These are phyloP conservation scores for Schizochytrium sp. DNA, from an alignment of 108 stramenopile species.

Conservation along the genomic window DNA sequence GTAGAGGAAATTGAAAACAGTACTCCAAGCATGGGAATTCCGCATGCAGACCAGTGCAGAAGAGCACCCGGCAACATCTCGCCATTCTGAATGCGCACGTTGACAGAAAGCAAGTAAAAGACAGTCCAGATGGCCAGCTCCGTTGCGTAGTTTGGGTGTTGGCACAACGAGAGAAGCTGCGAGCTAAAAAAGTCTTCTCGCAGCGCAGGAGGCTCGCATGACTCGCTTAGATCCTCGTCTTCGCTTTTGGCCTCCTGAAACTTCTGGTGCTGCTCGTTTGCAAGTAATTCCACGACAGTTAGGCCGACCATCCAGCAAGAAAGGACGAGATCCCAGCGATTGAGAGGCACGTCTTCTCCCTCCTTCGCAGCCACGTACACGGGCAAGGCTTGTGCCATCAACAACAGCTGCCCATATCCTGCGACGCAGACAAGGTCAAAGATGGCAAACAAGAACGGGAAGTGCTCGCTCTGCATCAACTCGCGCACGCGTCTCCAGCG, in stretches of 20 bases:
- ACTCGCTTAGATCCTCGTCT: not conserved
- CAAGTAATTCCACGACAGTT: conserved; percentile 50
- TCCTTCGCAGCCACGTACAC: conserved; percentile 41
- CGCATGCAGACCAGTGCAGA: not conserved
- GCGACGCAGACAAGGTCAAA: conserved; percentile 65
- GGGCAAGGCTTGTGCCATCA: conserved; percentile 56
- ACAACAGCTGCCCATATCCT: conserved; percentile 55
- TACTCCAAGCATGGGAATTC: not conserved
- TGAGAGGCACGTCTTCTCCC: conserved; percentile 21
- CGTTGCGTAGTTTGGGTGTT: conserved; percentile 19
- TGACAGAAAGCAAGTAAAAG: not conserved
- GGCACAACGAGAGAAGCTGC: conserved; percentile 58
- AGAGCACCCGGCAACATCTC: not conserved
- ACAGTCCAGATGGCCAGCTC: not conserved
- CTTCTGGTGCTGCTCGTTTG: conserved; percentile 62
- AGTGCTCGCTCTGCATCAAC: conserved; percentile 35
- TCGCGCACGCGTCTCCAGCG: conserved; percentile 54
- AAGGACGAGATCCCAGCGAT: conserved; percentile 43
- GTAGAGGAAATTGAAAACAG: not conserved
- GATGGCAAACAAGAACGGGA: conserved; percentile 42
- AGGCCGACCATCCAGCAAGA: conserved; percentile 36
- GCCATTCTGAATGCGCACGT: not conserved
- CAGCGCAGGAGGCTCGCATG: not conserved
- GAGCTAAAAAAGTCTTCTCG: conserved; percentile 54
- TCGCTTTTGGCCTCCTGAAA: conserved; percentile 61